A percentile compares a stretch with the other conserved stretches of the same genome.
phyloP scores from a whole-genome alignment of 1,139 yeast species.

The Pichia sp. region DNA sequence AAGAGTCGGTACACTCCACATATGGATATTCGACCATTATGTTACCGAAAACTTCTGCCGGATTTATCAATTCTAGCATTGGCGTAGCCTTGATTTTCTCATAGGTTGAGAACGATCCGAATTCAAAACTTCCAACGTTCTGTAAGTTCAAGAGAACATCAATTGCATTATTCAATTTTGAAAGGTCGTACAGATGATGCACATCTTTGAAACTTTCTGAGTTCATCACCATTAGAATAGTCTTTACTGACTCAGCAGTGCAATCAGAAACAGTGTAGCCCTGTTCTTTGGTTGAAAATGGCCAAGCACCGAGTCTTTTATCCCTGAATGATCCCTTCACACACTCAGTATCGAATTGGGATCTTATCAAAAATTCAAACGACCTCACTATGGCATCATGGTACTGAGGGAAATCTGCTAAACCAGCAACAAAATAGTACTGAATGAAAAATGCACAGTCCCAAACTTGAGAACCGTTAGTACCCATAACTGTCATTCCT shows the following conservation, averaged over 20 bases:
- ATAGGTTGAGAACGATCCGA: constrained; percentile 90
- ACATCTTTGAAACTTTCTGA: constrained; percentile 49
- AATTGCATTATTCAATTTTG: constrained; percentile 60
- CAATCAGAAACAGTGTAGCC: constrained; percentile 97
- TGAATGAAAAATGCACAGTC: constrained; percentile 90
- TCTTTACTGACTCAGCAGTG: constrained; percentile 93
- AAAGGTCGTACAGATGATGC: constrained; percentile 47
- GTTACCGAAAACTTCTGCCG: constrained; percentile 97
- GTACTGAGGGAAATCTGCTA: constrained; percentile 67
- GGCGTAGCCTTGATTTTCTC: constrained; percentile 83
- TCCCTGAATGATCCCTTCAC: constrained; percentile 79
- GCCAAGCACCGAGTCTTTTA: constrained; percentile 89
- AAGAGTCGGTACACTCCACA: constrained; percentile 96
- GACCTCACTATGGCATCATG: constrained; percentile 58
- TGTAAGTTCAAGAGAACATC: constrained; percentile 69
- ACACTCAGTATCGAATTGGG: constrained; percentile 83
- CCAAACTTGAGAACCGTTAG: constrained; percentile 98
- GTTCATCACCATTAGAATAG: constrained; percentile 84
- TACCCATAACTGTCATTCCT: constrained; percentile 93
- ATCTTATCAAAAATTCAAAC: constrained; percentile 66
- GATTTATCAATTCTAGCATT: constrained; percentile 72
- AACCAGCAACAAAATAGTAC: constrained; percentile 72
- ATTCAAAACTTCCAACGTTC: constrained; percentile 73
- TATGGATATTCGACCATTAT: constrained; percentile 98
- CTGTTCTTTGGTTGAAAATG: constrained; percentile 91